A percentile compares a stretch with the other conserved stretches of the same genome.
phyloP scores from a whole-genome alignment of 2,329 filamentous ascomycete species.

The Talaromyces sp. region DNA sequence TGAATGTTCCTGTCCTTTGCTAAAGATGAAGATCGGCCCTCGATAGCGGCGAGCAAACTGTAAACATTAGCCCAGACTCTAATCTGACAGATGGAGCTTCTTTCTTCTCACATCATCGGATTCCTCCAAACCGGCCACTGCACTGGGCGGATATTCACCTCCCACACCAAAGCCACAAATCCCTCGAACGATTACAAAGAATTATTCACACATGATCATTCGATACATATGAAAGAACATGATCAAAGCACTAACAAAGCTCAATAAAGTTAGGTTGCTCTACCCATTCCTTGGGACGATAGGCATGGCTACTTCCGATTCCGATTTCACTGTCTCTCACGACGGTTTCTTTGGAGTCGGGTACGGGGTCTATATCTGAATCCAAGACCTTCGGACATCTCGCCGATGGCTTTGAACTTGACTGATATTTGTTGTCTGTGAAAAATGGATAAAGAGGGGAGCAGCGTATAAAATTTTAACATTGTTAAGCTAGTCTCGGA shows the following conservation, averaged over 20 bases:
- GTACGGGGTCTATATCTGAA: not conserved
- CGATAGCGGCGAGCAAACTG: conserved; percentile 28
- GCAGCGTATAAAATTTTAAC: not conserved
- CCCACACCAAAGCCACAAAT: conserved; percentile 39
- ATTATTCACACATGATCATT: conserved; percentile 20
- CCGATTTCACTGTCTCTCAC: not conserved
- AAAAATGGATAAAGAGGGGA: not conserved
- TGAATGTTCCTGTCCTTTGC: conserved; percentile 32
- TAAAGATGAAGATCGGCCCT: conserved; percentile 34
- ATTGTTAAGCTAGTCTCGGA: not conserved
- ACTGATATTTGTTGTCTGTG: not conserved
- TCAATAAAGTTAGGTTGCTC: conserved; percentile 30
- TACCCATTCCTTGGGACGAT: conserved; percentile 26
- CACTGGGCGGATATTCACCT: conserved; percentile 39
- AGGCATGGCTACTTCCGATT: conserved; percentile 9
- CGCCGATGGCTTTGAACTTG: not conserved
- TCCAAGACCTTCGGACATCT: not conserved
- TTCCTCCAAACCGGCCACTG: conserved; percentile 37
- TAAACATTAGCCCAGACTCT: not conserved
- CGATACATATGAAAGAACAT: not conserved
- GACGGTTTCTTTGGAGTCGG: not conserved
- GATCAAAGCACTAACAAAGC: conserved; percentile 25
- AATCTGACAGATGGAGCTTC: too few relatives aligned
- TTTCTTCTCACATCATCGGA: conserved; percentile 28
- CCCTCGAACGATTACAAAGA: conserved; percentile 35